Evolutionary conservation across 2,329 filamentous ascomycete species (phyloP).

Genomic region (Fusarium lyarnte): DNA sequence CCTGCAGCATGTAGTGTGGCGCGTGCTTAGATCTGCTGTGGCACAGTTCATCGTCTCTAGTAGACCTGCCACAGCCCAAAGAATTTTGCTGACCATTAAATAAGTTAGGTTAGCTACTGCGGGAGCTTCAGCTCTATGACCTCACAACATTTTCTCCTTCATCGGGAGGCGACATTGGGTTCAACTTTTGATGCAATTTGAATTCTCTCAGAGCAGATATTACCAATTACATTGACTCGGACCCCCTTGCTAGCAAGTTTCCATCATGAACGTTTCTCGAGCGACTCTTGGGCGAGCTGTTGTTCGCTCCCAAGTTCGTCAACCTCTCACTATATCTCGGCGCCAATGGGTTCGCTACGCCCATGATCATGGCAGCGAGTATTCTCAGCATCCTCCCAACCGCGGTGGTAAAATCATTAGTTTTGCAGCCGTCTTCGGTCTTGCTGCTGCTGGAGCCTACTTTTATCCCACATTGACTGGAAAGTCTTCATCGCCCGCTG

Average conservation of each 20-base stretch:
- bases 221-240: constrained; percentile 2
- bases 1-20: constrained; percentile 35
- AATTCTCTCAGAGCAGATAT: background rate
- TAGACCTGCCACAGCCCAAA: constrained; percentile 35
- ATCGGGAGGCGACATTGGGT: constrained; percentile 17
- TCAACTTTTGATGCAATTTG: constrained; percentile 4
- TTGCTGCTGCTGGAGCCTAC: constrained; percentile 51
- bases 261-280: constrained; percentile 47
- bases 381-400: constrained; percentile 28
- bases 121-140: constrained; percentile 40
- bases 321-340: constrained; percentile 29
- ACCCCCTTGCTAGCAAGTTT: background rate
- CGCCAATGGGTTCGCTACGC: constrained; percentile 47
- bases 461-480: constrained; percentile 51
- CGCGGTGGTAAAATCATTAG: constrained; percentile 45
- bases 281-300: constrained; percentile 44
- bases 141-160: constrained; percentile 36
- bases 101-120: background rate
- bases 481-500: constrained; percentile 32
- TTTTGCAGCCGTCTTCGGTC: constrained; percentile 50
- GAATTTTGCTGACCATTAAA: constrained; percentile 43
- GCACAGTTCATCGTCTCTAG: constrained; percentile 4
- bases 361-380: constrained; percentile 43
- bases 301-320: constrained; percentile 38
- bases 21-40: constrained; percentile 11